Evolutionary conservation across 2,329 filamentous ascomycete species (phyloP), one percentile per base, ranked within the genome.

Genomic region (Dactylellina cionopaga): DNA sequence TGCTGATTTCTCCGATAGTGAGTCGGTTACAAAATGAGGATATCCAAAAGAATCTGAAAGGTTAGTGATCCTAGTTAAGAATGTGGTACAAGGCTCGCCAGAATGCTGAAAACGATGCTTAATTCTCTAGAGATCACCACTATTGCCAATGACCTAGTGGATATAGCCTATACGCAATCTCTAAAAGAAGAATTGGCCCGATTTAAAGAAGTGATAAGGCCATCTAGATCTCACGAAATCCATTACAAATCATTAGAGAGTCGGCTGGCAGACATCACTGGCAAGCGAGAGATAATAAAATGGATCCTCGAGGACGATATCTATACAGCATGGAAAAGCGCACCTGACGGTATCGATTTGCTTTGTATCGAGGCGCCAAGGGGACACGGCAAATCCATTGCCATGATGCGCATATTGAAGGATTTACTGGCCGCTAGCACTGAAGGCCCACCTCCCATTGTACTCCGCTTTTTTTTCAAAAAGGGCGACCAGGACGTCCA

Each of bases 391-490:
- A 68, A 68, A 31, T 68, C 63, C 10, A 44, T 52, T 5, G 63
- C 63, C 1, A 68, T 68, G 63, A 51, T 44, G 33, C 19, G 52
- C 1, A 6, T 68, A 27, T 27, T 22, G 13, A 29, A 15, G 33
- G 41, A 59, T 24, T 9, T 68, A n/a, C 19, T 5, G 10, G 37
- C 2, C 10, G 6, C 1, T 6, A 11, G 2, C 10, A 22, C 9
- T 11, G 25, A 22, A 10, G 27, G 33, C 7, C 2, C 9, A 6
- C 15, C 5, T 47, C 15, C 43, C 5, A 51, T 68, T 2, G 27
- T 59, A 17, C 25, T 44, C 27, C 43, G 25, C 2, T 68, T 68
- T 52, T 68, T 68, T 37, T 68, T 68, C 44, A 68, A 68, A n/a
- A 68, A 59, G 29, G 63, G 63, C 5, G 63, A 59, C 6, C 5